Evolutionary conservation across 805 yeast genomes (phyloP).

Genomic region (Soucietia sequanensis): DNA sequence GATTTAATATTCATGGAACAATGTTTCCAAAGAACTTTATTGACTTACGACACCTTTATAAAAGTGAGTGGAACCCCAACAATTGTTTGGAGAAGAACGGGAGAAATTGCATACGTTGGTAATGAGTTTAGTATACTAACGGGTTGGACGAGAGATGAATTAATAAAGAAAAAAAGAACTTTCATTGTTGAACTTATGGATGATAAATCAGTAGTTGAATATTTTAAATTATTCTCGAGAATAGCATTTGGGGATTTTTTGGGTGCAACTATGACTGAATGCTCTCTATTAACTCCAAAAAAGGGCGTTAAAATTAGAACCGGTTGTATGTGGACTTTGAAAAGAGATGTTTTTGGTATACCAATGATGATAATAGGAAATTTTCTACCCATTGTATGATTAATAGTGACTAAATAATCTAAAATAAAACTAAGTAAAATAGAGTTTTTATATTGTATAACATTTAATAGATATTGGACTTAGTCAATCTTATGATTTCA

Average conservation of each 20-base stretch:
- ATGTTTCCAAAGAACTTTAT: slow-evolving; percentile 86
- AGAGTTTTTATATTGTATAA: background rate
- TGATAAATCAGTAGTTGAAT: slow-evolving; percentile 81
- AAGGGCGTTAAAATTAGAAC: slow-evolving; percentile 62
- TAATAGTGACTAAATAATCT: background rate
- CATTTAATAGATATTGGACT: background rate
- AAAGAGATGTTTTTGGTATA: slow-evolving; percentile 92
- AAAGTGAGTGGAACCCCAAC: slow-evolving; percentile 90
- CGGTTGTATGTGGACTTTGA: slow-evolving; percentile 87
- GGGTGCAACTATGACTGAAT: slow-evolving; percentile 83
- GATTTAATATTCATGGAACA: slow-evolving; percentile 95
- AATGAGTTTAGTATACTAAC: slow-evolving; percentile 88
- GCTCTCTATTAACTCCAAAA: slow-evolving; percentile 66
- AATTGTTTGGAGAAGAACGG: slow-evolving; percentile 92
- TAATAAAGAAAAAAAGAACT: slow-evolving; percentile 60
- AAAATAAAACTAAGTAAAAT: background rate
- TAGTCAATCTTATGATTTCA: no score
- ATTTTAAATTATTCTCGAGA: slow-evolving; percentile 78
- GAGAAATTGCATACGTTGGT: slow-evolving; percentile 94
- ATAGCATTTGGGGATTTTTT: slow-evolving; percentile 89
- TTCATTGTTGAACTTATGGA: slow-evolving; percentile 84
- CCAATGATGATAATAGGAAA: slow-evolving; percentile 97
- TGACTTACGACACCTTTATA: slow-evolving; percentile 86
- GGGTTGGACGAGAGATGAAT: slow-evolving; percentile 79
- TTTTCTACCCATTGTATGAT: slow-evolving; percentile 70